phyloP scores from a whole-genome alignment of 306 rosid genomes.

The Pachyrhizus erosus region DNA sequence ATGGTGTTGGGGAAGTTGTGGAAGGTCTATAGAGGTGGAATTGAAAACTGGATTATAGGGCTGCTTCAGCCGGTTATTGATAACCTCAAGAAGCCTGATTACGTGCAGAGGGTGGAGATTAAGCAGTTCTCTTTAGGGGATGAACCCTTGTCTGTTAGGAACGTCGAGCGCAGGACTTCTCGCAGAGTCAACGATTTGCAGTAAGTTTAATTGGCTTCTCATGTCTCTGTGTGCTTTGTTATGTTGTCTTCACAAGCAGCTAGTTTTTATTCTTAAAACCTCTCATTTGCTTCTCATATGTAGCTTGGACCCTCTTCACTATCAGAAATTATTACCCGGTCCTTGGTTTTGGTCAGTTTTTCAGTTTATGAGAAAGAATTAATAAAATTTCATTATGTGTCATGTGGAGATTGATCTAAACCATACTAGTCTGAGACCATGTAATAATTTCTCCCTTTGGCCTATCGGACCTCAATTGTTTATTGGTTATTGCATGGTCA shows the following conservation, averaged over 20 bases:
- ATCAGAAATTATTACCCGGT: no score
- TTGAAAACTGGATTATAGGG: slow-evolving; percentile 96
- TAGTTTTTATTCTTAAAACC: not conserved
- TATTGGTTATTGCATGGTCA: not conserved
- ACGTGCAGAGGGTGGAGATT: slow-evolving; percentile 93
- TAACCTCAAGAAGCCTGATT: slow-evolving; percentile 88
- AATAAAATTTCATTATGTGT: no score
- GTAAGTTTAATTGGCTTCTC: slow-evolving; percentile 54
- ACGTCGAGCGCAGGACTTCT: slow-evolving; percentile 93
- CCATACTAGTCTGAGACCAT: no score
- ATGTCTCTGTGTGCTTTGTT: not conserved
- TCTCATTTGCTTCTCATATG: not conserved
- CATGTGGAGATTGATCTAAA: no score
- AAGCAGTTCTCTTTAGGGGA: slow-evolving; percentile 92
- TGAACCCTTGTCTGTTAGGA: slow-evolving; percentile 93
- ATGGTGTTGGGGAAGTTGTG: slow-evolving; percentile 96
- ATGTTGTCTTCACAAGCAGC: no score
- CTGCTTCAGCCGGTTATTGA: slow-evolving; percentile 97
- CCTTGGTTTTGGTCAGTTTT: no score
- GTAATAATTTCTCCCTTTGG: no score
- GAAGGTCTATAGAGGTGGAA: slow-evolving; percentile 87
- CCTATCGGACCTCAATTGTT: not conserved
- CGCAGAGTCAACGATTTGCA: slow-evolving; percentile 94
- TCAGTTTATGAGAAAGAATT: no score
- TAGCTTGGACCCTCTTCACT: not conserved